Conservation (phyloP, 2,329 filamentous ascomycete genomes). For the Coniella vitis region DNA sequence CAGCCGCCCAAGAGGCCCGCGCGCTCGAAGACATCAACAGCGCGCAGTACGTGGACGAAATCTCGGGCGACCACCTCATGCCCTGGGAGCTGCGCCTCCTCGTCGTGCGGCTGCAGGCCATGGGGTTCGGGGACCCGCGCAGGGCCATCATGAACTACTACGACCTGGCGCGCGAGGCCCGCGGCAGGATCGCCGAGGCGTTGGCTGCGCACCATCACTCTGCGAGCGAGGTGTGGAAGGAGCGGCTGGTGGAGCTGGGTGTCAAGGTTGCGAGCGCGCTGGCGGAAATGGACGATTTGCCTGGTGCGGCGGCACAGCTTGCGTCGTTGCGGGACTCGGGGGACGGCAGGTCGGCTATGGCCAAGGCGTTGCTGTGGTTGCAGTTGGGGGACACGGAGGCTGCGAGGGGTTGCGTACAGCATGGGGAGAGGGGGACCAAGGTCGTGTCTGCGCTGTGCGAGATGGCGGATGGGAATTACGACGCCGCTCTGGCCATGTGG, state of each 20-base stretch:
- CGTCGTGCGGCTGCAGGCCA: conserved; percentile 73
- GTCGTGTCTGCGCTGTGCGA: conserved; percentile 62
- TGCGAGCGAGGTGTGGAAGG: conserved; percentile 60
- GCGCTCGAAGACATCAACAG: conserved; percentile 56
- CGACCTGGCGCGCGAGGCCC: conserved; percentile 74
- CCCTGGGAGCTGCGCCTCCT: conserved; percentile 85
- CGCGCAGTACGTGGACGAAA: conserved; percentile 49
- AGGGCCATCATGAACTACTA: conserved; percentile 86
- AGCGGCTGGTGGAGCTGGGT: conserved; percentile 68
- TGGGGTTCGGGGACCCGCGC: conserved; percentile 78
- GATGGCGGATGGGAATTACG: conserved; percentile 72
- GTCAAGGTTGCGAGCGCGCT: conserved; percentile 59
- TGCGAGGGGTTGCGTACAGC: conserved; percentile 49
- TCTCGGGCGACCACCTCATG: conserved; percentile 56
- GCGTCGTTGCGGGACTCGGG: conserved; percentile 42
- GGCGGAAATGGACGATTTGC: conserved; percentile 81
- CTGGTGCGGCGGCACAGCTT: conserved; percentile 71
- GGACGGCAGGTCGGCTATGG: conserved; percentile 35
- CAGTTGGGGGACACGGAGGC: conserved; percentile 69
- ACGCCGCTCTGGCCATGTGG: conserved; percentile 58
- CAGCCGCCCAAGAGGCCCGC: conserved; percentile 62
- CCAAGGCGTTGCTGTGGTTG: conserved; percentile 64
- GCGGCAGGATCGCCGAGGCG: conserved; percentile 49
- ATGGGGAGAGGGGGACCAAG: conserved; percentile 32
- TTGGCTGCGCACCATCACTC: conserved; percentile 39